A percentile compares a stretch with the other conserved stretches of the same genome.
phyloP scores from a whole-genome alignment of 768 basidiomycete genomes.

The Termitomyces sp. region DNA sequence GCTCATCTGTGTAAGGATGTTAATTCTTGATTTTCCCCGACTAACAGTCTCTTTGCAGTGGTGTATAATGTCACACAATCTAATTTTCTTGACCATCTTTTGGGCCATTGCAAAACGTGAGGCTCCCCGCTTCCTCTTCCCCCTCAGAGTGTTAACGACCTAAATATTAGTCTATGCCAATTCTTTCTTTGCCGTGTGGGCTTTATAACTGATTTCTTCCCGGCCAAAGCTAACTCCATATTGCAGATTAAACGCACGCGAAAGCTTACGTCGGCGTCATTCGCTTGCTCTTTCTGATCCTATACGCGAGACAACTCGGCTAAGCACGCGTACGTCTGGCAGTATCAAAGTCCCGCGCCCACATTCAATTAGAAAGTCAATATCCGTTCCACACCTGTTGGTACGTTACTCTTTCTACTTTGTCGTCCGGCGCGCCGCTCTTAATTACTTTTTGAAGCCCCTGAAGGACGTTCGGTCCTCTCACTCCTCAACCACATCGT shows the following conservation, averaged over 20 bases:
- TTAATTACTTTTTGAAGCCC: not conserved
- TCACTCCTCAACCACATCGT: not conserved
- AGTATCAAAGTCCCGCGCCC: not conserved
- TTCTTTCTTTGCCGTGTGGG: constrained; percentile 8
- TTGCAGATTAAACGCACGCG: constrained; percentile 5
- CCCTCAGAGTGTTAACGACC: not conserved
- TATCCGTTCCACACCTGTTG: not conserved
- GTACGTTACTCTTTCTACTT: not conserved
- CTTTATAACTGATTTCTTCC: not conserved
- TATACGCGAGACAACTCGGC: not conserved
- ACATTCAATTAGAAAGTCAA: not conserved
- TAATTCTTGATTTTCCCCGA: not conserved
- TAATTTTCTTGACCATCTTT: constrained; percentile 7
- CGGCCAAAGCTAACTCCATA: not conserved
- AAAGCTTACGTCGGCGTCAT: constrained; percentile 5
- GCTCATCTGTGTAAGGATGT: constrained; percentile 5
- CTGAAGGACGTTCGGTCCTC: not conserved
- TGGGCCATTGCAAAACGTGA: constrained; percentile 6
- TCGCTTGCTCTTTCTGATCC: not conserved
- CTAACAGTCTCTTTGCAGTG: not conserved
- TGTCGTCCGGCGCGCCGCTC: not conserved
- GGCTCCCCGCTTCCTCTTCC: too few relatives aligned
- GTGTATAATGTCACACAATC: constrained; percentile 7
- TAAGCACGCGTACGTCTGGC: not conserved
- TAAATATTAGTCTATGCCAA: constrained; percentile 5